These are phyloP conservation scores for Nemania sp. DNA, from an alignment of 2,329 filamentous ascomycete genomes.

Conservation along the genomic window DNA sequence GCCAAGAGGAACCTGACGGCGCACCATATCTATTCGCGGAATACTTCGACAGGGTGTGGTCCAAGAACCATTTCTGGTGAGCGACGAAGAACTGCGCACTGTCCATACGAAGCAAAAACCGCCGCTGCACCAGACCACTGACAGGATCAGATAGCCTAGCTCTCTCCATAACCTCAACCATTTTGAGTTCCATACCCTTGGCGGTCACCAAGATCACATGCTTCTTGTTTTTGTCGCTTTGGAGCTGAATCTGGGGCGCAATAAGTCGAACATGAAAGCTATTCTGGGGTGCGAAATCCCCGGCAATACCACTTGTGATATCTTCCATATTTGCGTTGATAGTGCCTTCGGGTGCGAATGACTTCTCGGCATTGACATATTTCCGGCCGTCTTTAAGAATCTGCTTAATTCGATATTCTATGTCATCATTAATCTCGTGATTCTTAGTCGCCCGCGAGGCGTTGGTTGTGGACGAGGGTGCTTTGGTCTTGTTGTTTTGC, in stretches of 20 bases:
- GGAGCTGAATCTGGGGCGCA: slow-evolving; percentile 95
- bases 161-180: slow-evolving; percentile 98
- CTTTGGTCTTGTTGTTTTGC: slow-evolving; percentile 41
- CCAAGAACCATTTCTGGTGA: slow-evolving; percentile 86
- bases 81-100: slow-evolving; percentile 98
- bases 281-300: slow-evolving; percentile 88
- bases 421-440: slow-evolving; percentile 63
- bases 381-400: slow-evolving; percentile 83
- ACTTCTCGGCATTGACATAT: slow-evolving; percentile 75
- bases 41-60: slow-evolving; percentile 87
- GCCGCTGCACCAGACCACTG: slow-evolving; percentile 90
- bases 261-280: slow-evolving; percentile 95
- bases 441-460: slow-evolving; percentile 44
- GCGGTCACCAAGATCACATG: slow-evolving; percentile 95
- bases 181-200: slow-evolving; percentile 97
- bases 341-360: slow-evolving; percentile 42
- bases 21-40: slow-evolving; percentile 92
- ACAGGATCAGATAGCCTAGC: slow-evolving; percentile 89
- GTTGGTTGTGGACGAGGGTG: slow-evolving; percentile 34
- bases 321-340: slow-evolving; percentile 60
- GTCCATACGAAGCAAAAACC: slow-evolving; percentile 94
- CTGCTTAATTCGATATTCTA: slow-evolving; percentile 85
- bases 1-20: slow-evolving; percentile 84
- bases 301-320: slow-evolving; percentile 75
- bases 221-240: slow-evolving; percentile 97